phyloP scores from a whole-genome alignment of 495 filamentous ascomycete species.

The Penicillium riverlandense region DNA sequence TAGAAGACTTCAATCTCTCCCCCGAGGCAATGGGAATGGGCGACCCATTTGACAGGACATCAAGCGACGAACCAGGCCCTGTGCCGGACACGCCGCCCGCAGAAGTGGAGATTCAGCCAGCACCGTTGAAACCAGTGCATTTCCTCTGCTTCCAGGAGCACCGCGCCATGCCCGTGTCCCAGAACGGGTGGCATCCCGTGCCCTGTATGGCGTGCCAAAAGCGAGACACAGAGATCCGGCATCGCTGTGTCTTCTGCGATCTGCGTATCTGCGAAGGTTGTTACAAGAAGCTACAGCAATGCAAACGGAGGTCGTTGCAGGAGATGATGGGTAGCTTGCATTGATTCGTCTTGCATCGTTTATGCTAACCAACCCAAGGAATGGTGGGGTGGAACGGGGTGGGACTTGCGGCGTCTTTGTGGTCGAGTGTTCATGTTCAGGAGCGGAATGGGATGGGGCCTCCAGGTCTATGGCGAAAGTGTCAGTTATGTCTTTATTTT shows the following conservation, averaged over 20 bases:
- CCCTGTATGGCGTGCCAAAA: conserved; percentile 47
- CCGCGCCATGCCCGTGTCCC: conserved; percentile 30
- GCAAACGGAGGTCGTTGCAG: conserved; percentile 25
- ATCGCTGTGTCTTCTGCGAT: conserved; percentile 44
- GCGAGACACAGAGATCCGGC: conserved; percentile 32
- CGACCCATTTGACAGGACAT: conserved; percentile 10
- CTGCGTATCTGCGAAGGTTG: conserved; percentile 40
- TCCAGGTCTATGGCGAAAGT: no score
- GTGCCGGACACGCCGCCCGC: conserved; percentile 18
- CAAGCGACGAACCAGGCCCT: conserved; percentile 21
- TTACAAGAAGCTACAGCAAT: conserved; percentile 30
- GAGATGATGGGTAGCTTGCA: conserved; percentile 20
- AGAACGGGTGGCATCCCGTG: conserved; percentile 38
- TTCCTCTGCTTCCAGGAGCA: conserved; percentile 42
- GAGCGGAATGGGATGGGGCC: no score
- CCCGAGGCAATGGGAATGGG: conserved; percentile 4
- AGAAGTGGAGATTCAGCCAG: conserved; percentile 26
- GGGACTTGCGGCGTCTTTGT: no score
- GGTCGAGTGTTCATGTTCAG: no score
- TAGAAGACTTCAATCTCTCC: conserved; percentile 35
- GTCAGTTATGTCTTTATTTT: neutral
- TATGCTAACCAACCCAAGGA: no score
- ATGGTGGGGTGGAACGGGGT: no score
- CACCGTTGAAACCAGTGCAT: conserved; percentile 35
- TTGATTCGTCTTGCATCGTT: neutral